These are phyloP conservation scores for Lactarius hengduanensis DNA, from an alignment of 768 basidiomycete genomes.

Conservation along the genomic window DNA sequence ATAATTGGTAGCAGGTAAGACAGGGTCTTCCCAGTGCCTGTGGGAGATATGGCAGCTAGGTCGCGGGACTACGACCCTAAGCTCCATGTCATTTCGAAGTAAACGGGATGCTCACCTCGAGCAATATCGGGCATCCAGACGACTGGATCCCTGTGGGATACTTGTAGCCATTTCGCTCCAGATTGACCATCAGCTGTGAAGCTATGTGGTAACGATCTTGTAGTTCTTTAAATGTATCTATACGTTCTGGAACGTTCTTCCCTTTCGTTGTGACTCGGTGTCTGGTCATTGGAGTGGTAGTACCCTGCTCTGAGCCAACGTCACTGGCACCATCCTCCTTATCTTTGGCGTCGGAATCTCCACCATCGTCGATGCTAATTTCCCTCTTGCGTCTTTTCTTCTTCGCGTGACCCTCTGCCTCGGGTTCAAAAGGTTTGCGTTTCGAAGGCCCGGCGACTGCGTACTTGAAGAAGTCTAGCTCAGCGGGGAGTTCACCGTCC, in stretches of 20 bases:
- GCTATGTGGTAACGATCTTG: constrained; percentile 56
- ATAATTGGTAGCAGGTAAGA: constrained; percentile 88
- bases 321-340: constrained; percentile 31
- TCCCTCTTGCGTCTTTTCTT: constrained; percentile 20
- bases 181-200: constrained; percentile 61
- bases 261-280: constrained; percentile 81
- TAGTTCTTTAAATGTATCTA: constrained; percentile 59
- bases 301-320: constrained; percentile 30
- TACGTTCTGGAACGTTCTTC: constrained; percentile 57
- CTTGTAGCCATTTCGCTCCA: constrained; percentile 56
- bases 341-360: constrained; percentile 33
- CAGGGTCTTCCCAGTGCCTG: constrained; percentile 96
- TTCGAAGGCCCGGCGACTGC: constrained; percentile 56
- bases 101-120: constrained; percentile 53
- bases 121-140: constrained; percentile 72
- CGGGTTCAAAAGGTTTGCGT: constrained; percentile 41
- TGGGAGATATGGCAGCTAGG: constrained; percentile 92
- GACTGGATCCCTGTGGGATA: constrained; percentile 81
- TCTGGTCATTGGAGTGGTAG: constrained; percentile 36
- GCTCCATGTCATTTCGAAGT: background rate
- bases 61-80: constrained; percentile 60
- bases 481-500: constrained; percentile 62
- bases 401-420: constrained; percentile 17
- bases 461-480: constrained; percentile 93
- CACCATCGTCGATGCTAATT: constrained; percentile 28